phyloP scores from a whole-genome alignment of 805 yeast genomes.

The Myxozyma udenii region DNA sequence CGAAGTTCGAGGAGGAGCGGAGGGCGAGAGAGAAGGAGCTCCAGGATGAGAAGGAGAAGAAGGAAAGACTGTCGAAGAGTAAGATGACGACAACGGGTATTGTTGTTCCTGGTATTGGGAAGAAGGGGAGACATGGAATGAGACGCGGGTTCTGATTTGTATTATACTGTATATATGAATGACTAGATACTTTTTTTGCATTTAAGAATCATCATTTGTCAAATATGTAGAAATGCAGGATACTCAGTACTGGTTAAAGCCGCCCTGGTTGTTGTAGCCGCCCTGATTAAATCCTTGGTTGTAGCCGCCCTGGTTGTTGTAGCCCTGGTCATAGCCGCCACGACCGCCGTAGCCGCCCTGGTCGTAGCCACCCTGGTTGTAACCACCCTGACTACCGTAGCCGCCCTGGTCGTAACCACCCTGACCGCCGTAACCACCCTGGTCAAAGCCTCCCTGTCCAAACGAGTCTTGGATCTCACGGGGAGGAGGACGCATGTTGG shows the following conservation, averaged over 20 bases:
- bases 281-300: not conserved
- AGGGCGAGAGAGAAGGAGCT: constrained; percentile 3
- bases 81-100: constrained; percentile 13
- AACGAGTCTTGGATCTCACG: constrained; percentile 8
- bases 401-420: constrained; percentile 4
- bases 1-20: constrained; percentile 25
- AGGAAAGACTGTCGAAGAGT: constrained; percentile 6
- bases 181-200: not conserved
- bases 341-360: constrained; percentile 1
- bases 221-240: too few relatives aligned
- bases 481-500: constrained; percentile 10
- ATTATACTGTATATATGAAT: not conserved
- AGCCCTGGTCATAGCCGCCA: not conserved
- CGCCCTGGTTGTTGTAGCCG: constrained; percentile 1
- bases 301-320: constrained; percentile 1
- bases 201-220: not conserved
- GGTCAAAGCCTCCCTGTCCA: constrained; percentile 6
- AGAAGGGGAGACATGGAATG: constrained; percentile 19
- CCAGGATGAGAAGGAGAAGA: constrained; percentile 2
- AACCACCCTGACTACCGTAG: constrained; percentile 2
- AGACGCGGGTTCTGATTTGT: constrained; percentile 18
- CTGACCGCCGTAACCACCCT: not conserved
- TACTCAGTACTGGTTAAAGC: not conserved
- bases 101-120: constrained; percentile 4
- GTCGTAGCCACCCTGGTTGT: constrained; percentile 8